Conservation (phyloP, 495 filamentous ascomycete genomes). For the Tricharina praecox region DNA sequence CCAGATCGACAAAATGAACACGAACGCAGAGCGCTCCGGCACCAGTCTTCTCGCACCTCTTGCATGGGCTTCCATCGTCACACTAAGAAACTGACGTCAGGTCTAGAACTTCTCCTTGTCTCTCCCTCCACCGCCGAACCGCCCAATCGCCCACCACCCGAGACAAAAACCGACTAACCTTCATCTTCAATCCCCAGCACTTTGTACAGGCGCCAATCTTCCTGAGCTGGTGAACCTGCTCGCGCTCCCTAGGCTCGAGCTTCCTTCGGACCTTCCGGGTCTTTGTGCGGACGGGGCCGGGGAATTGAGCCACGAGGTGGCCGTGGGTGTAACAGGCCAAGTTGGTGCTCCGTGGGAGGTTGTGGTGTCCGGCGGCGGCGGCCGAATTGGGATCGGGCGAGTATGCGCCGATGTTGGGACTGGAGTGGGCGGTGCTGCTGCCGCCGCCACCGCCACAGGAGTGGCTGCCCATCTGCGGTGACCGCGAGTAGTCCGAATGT, state of each 20-base stretch:
- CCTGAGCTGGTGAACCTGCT: slow-evolving; percentile 24
- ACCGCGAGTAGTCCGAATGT: slow-evolving; percentile 20
- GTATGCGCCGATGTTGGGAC: slow-evolving; percentile 14
- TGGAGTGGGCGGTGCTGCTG: slow-evolving; percentile 23
- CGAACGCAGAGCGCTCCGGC: slow-evolving; percentile 22
- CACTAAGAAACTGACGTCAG: slow-evolving; percentile 10
- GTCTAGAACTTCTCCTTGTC: too few relatives aligned
- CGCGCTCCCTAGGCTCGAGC: slow-evolving; percentile 22
- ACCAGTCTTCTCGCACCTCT: slow-evolving; percentile 25
- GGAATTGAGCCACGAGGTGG: slow-evolving; percentile 20
- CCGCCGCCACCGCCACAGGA: too few relatives aligned
- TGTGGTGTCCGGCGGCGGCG: too few relatives aligned
- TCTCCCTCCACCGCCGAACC: too few relatives aligned
- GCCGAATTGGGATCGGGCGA: slow-evolving; percentile 14
- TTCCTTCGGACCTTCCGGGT: slow-evolving; percentile 25
- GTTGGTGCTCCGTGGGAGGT: too few relatives aligned
- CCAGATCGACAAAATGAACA: slow-evolving; percentile 26
- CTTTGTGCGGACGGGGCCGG: slow-evolving; percentile 20
- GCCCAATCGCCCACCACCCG: not conserved
- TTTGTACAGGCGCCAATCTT: slow-evolving; percentile 28
- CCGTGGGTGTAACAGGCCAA: too few relatives aligned
- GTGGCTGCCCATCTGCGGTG: slow-evolving; percentile 15
- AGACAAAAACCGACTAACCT: slow-evolving; percentile 13
- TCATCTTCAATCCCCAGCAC: slow-evolving; percentile 27
- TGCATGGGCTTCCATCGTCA: slow-evolving; percentile 25